phyloP scores from a whole-genome alignment of 371 early-diverging fungal genomes.

The Cladochytrium tenue region DNA sequence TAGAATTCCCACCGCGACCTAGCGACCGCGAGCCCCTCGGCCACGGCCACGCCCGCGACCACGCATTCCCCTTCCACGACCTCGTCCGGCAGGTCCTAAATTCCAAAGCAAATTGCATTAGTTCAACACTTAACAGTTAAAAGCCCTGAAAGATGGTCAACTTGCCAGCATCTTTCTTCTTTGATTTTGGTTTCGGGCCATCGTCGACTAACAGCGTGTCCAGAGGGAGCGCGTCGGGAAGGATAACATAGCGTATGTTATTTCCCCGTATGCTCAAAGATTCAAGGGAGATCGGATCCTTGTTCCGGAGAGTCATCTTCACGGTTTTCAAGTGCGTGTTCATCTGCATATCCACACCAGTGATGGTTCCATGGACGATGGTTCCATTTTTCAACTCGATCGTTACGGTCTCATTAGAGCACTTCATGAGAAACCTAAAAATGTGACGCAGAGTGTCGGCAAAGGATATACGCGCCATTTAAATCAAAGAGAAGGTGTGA shows the following conservation, averaged over 20 bases:
- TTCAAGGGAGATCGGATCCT: conserved; percentile 88
- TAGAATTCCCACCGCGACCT: too few species aligned
- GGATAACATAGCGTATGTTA: conserved; percentile 90
- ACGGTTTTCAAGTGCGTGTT: conserved; percentile 97
- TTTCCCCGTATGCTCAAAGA: conserved; percentile 91
- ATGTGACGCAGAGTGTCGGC: too few species aligned
- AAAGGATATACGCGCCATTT: too few species aligned
- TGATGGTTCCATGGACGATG: conserved; percentile 91
- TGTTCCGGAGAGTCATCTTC: conserved; percentile 94
- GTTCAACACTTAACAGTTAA: not conserved
- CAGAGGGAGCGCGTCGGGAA: conserved; percentile 92
- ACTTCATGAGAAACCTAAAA: conserved; percentile 93
- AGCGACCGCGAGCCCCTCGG: conserved; percentile 51
- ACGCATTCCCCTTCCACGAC: conserved; percentile 31
- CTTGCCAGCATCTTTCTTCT: conserved; percentile 57
- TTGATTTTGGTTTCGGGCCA: conserved; percentile 86
- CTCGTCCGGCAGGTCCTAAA: conserved; percentile 22
- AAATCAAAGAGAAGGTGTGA: too few species aligned
- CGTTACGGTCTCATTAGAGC: conserved; percentile 90
- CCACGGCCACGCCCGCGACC: conserved; percentile 59
- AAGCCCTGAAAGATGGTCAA: not conserved
- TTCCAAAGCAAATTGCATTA: conserved; percentile 1
- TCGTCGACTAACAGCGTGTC: conserved; percentile 96
- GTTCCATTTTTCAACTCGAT: conserved; percentile 96
- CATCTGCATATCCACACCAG: conserved; percentile 98